Base-by-base conservation (phyloP, 2,329 filamentous ascomycete species). In the Plenodomus tracheiphilus region DNA sequence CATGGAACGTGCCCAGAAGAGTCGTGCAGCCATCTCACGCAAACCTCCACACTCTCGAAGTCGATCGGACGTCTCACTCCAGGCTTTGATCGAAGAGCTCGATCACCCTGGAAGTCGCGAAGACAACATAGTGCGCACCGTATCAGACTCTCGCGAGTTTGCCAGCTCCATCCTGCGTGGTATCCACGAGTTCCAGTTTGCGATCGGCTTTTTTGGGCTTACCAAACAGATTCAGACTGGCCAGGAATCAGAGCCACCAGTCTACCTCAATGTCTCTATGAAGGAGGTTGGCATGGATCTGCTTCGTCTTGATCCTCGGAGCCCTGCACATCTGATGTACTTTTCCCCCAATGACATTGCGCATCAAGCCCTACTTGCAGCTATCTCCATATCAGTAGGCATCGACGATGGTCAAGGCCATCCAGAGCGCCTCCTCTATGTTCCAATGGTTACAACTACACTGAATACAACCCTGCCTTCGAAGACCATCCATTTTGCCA, bases 281-380 rank as follows among this genome's bases (percentile, higher is more conserved):
- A 97, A 99, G 71, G 95, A 99, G 70, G 85, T 99, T 36, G 93
- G 93, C 51, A 83, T 99, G 67, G 94, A 99, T 67, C 78, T 99
- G 35, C 87, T 97, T 68, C 86, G 93, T 18, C 81, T 99, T 46
- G 93, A 99, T 69, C 87, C 90, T 36, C 93, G 90, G 63, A 96
- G 92, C 15, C 91, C 94, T 1, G 91, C 93, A 0, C 94, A 99
- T 78, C 86, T 94, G 55, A 99, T 97, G 94, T 97, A 99, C 73
- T 99, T 99, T 68, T 89, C 92, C 2, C 85, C 88, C 18, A 87
- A 91, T 53, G 94, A 97, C 68, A 86, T 97, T 64, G 94, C 94
- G 11, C 94, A 99, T 70, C 93, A 99, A 77, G 94, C 92, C 10
- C 80, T 99, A 30, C 82, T 94, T 18, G 94, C 93, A 16, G 94